Evolutionary conservation across 768 basidiomycete genomes (phyloP).

Genomic region (Rhodotorula toruloides): DNA sequence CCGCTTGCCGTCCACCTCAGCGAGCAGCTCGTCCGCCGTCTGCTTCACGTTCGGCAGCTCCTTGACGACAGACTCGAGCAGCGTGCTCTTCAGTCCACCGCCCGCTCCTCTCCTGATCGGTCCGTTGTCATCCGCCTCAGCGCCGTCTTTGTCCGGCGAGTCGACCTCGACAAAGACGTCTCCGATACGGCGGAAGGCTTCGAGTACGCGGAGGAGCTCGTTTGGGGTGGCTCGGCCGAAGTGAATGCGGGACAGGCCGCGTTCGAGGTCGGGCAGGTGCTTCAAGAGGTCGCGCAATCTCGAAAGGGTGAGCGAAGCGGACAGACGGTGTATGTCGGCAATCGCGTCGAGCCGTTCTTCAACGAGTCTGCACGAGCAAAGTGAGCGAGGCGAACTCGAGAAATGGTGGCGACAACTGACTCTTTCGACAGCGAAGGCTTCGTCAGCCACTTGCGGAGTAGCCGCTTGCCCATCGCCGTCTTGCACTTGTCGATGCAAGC

Average conservation of each 20-base stretch:
- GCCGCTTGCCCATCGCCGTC: conserved; percentile 80
- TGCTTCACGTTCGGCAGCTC: conserved; percentile 63
- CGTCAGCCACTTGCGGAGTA: conserved; percentile 80
- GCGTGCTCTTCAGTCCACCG: conserved; percentile 2
- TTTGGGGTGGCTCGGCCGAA: conserved; percentile 76
- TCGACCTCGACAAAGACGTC: conserved; percentile 53
- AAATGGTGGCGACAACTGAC: conserved; percentile 48
- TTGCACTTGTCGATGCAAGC: conserved; percentile 80
- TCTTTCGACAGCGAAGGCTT: conserved; percentile 59
- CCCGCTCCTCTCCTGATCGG: not conserved
- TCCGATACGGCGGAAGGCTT: conserved; percentile 68
- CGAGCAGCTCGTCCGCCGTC: conserved; percentile 56
- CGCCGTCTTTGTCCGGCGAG: not conserved
- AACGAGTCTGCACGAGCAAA: conserved; percentile 54
- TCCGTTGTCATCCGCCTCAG: not conserved
- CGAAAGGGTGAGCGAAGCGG: conserved; percentile 53
- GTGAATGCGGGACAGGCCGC: conserved; percentile 77
- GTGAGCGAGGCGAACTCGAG: conserved; percentile 20
- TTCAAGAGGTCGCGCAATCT: conserved; percentile 45
- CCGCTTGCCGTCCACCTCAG: conserved; percentile 57
- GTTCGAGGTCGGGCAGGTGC: conserved; percentile 34
- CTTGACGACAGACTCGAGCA: conserved; percentile 60
- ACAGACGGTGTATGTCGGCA: conserved; percentile 60
- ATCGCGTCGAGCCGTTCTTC: conserved; percentile 76
- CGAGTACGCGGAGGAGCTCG: conserved; percentile 70